Evolutionary conservation across 257 asterid species (phyloP).

Genomic region (Solanum peruvianum): DNA sequence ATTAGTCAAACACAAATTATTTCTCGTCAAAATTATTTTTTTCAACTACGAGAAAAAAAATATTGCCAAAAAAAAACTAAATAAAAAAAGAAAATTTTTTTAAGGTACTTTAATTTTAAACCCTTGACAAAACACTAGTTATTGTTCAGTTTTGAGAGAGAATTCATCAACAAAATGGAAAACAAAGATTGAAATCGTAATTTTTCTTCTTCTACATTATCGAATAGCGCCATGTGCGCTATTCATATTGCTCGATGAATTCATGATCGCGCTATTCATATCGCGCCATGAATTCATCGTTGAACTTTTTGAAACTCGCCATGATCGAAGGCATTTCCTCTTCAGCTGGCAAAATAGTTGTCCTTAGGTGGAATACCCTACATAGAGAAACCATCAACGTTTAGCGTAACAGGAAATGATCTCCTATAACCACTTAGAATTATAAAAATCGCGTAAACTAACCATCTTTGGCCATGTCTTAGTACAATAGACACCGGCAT

Average conservation of each 20-base stretch:
- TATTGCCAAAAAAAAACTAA: too few species aligned
- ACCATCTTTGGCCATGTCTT: too few species aligned
- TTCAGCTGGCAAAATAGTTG: conserved; percentile 94
- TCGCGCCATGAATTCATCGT: conserved; percentile 79
- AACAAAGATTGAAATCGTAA: background rate
- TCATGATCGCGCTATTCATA: conserved; percentile 38
- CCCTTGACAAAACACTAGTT: background rate
- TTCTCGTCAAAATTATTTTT: background rate
- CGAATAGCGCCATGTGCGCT: background rate
- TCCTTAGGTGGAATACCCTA: conserved; percentile 95
- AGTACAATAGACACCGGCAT: too few species aligned
- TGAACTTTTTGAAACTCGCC: conserved; percentile 86
- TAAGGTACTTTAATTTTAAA: background rate
- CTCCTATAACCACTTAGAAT: background rate
- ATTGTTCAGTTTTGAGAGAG: background rate
- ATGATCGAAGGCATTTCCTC: conserved; percentile 91
- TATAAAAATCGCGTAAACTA: too few species aligned
- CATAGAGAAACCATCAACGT: background rate
- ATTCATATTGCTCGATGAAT: background rate
- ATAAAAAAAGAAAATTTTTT: too few species aligned
- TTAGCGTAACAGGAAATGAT: background rate
- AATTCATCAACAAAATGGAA: background rate
- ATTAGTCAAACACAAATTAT: too few species aligned
- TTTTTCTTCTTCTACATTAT: background rate
- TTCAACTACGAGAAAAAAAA: too few species aligned